These are phyloP conservation scores for Podaxis pistillaris DNA, from an alignment of 768 basidiomycete species.

Conservation along the genomic window DNA sequence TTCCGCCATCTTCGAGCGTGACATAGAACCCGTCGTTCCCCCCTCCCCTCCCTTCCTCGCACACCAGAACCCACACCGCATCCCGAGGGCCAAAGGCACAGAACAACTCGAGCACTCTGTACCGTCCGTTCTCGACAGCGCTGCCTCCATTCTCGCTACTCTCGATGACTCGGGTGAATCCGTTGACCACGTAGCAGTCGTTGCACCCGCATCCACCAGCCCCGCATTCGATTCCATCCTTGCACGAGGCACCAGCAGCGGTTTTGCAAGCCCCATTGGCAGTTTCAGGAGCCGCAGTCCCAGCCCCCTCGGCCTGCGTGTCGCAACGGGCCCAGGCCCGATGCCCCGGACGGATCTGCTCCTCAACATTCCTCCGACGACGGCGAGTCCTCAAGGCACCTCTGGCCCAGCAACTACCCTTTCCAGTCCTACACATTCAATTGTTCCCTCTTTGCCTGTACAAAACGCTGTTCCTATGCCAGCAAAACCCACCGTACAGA, in stretches of 20 bases:
- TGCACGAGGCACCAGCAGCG: conserved; percentile 37
- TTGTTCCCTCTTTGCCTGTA: conserved; percentile 5
- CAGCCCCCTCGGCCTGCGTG: conserved; percentile 45
- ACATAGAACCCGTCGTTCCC: conserved; percentile 69
- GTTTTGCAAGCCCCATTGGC: conserved; percentile 67
- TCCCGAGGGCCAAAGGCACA: conserved; percentile 67
- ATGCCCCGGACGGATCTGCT: conserved; percentile 41
- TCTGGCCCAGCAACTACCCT: conserved; percentile 10
- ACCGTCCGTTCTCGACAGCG: conserved; percentile 83
- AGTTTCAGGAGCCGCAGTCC: conserved; percentile 68
- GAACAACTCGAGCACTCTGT: conserved; percentile 78
- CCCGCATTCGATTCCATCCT: conserved; percentile 16
- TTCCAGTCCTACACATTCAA: conserved; percentile 10
- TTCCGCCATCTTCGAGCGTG: conserved; percentile 89
- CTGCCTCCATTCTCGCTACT: conserved; percentile 67
- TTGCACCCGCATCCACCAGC: conserved; percentile 42
- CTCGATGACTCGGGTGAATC: conserved; percentile 38
- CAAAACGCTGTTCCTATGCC: neutral
- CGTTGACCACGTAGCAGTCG: conserved; percentile 59
- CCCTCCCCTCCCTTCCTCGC: conserved; percentile 31
- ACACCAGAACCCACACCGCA: conserved; percentile 66
- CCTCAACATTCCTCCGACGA: conserved; percentile 40
- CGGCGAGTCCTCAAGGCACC: conserved; percentile 10
- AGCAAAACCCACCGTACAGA: conserved; percentile 1
- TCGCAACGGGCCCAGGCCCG: conserved; percentile 17